These are phyloP conservation scores for Saccharum spontaneum DNA, from an alignment of 176 grass and related monocot species.

Conservation along the genomic window DNA sequence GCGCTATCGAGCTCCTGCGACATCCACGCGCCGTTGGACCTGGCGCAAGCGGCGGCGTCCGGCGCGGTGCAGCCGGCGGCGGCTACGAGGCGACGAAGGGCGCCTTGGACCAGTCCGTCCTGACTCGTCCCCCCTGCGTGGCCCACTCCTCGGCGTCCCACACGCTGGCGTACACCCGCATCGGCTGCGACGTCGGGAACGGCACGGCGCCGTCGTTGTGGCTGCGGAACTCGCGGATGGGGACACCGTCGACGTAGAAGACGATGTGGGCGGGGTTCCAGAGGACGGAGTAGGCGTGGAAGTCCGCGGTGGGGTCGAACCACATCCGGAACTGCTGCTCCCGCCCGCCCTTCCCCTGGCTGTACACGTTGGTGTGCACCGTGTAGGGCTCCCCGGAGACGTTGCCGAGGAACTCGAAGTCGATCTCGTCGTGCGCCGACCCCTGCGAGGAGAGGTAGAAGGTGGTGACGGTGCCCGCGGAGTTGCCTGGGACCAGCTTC, in stretches of 20 bases:
- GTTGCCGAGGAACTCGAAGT: slow-evolving; percentile 91
- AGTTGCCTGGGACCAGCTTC: slow-evolving; percentile 68
- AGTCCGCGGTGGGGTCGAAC: slow-evolving; percentile 79
- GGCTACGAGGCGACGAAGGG: slow-evolving; percentile 65
- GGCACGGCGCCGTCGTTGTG: slow-evolving; percentile 32
- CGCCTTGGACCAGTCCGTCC: slow-evolving; percentile 75
- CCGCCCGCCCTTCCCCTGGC: slow-evolving; percentile 65
- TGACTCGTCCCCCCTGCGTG: slow-evolving; percentile 65
- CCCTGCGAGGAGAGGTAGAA: slow-evolving; percentile 83
- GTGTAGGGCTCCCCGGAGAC: slow-evolving; percentile 66
- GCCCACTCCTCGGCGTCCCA: slow-evolving; percentile 91
- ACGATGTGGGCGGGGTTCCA: slow-evolving; percentile 72
- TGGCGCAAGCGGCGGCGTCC: slow-evolving; percentile 36
- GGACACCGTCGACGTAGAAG: slow-evolving; percentile 71
- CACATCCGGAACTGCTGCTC: slow-evolving; percentile 90
- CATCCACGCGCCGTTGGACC: slow-evolving; percentile 50
- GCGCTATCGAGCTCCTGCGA: slow-evolving; percentile 53
- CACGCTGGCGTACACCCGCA: slow-evolving; percentile 66
- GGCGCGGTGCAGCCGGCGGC: slow-evolving; percentile 34
- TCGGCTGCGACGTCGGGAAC: slow-evolving; percentile 56
- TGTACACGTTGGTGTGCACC: slow-evolving; percentile 83
- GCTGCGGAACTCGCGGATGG: slow-evolving; percentile 72
- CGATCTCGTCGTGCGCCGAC: slow-evolving; percentile 65
- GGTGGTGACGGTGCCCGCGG: slow-evolving; percentile 76
- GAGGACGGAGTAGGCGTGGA: slow-evolving; percentile 77